These are phyloP conservation scores for Auricularia auricula-judae DNA, from an alignment of 768 basidiomycete species.

Conservation along the genomic window DNA sequence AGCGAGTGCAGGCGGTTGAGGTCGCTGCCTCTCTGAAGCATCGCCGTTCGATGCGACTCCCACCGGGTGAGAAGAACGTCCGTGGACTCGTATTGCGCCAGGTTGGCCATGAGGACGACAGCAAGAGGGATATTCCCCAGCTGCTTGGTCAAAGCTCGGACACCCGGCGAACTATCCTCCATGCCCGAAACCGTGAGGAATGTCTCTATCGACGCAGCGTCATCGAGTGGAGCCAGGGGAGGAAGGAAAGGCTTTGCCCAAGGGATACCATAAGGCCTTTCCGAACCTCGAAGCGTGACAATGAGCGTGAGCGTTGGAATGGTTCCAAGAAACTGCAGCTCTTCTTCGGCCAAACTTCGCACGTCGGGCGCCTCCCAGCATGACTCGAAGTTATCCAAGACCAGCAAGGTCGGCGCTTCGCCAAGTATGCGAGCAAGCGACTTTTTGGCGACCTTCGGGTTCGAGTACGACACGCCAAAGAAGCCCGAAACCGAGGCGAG, in stretches of 20 bases:
- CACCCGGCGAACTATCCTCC: background rate
- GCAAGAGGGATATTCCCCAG: background rate
- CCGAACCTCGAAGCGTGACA: background rate
- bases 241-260: background rate
- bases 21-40: background rate
- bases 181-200: background rate
- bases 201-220: background rate
- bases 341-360: background rate
- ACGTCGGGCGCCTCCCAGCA: background rate
- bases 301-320: background rate
- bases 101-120: background rate
- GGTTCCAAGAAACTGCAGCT: background rate
- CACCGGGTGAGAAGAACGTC: background rate
- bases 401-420: constrained; percentile 9
- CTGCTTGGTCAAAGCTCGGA: background rate
- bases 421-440: background rate
- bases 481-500: background rate
- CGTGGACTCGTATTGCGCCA: background rate
- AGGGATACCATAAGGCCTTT: background rate
- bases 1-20: background rate
- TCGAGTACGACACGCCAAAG: background rate
- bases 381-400: background rate
- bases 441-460: background rate
- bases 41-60: background rate
- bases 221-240: background rate